A percentile compares a stretch with the other conserved stretches of the same genome.
phyloP scores from a whole-genome alignment of 345 rosid species.

The Triadica sebifera region DNA sequence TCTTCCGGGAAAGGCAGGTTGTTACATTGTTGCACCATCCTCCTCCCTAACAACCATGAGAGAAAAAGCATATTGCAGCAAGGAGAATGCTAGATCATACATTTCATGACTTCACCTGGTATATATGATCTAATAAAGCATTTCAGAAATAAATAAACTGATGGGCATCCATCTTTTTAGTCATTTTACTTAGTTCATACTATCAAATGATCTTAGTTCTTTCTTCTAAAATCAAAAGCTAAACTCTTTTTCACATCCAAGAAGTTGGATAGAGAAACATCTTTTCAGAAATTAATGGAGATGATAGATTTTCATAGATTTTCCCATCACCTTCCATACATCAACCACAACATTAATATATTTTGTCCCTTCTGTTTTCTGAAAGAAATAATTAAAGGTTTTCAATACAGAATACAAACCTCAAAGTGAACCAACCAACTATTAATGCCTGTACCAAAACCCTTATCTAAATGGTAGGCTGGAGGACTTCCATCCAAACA shows the following conservation, averaged over 20 bases:
- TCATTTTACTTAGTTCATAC: background rate
- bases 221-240: background rate
- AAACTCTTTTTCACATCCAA: background rate
- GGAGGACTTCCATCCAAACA: slow-evolving; percentile 98
- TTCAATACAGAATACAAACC: slow-evolving; percentile 39
- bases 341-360: background rate
- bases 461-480: slow-evolving; percentile 78
- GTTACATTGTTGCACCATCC: slow-evolving; percentile 88
- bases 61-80: background rate
- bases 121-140: slow-evolving; percentile 1
- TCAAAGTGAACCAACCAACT: slow-evolving; percentile 84
- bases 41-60: slow-evolving; percentile 54
- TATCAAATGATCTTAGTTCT: background rate
- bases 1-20: slow-evolving; percentile 57
- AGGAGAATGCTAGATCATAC: background rate
- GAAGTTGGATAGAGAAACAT: background rate
- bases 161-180: background rate
- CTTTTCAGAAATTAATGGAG: background rate
- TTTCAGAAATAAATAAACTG: background rate
- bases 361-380: background rate
- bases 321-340: background rate
- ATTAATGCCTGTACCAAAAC: slow-evolving; percentile 73
- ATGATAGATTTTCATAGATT: background rate
- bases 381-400: slow-evolving; percentile 5
- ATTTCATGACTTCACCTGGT: background rate